Base-by-base conservation (phyloP, 2,329 filamentous ascomycete species). In the Arthroderma sp. region DNA sequence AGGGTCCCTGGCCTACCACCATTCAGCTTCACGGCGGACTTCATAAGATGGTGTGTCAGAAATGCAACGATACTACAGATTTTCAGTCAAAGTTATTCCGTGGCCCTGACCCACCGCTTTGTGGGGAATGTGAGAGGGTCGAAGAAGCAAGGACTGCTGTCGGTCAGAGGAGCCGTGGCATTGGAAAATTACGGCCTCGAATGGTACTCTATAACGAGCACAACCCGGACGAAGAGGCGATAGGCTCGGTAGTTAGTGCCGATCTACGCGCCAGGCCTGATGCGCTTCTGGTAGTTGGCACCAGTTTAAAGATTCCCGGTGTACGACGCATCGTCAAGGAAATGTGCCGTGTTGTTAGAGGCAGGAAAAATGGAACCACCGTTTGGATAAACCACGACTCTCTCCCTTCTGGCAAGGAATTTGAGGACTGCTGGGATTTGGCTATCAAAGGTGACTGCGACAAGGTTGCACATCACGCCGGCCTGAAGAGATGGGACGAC, bases 191-290 rank as follows among this genome's bases (percentile, higher is more conserved):
- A 61, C 83, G 93, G 21, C 93, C 93, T 21, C 83, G 93, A 58
- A 96, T 98, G 76, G 91, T 97, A 3, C 79, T 98, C 8, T 98
- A 98, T 76, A 96, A 97, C 69, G 93, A 98, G 71, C 86, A 88
- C 69, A 96, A 97, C 68, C 93, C 93, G 0, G 93, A 98, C 63
- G 89, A 93, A 63, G 91, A 96, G 64, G 91, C 93, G 13, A 98
- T 98, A 69, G 91, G 91, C 44, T 88, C 88, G 21, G 91, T 95
- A 41, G 89, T 91, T 55, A 84, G 83, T 62, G 85, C 91, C 3
- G 93, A 98, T 69, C 76, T 97, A 59, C 86, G 89, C 60, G 81
- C 85, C 43, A 81, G 90, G 38, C 91, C 93, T 0, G 93, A 97
- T 70, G 91, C 91, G 17, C 81, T 98, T 25, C 84, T 98, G 63